A percentile compares a stretch with the other conserved stretches of the same genome.
These are phyloP conservation scores for Pulveroboletus sp. DNA, from an alignment of 768 basidiomycete genomes.

Conservation along the genomic window DNA sequence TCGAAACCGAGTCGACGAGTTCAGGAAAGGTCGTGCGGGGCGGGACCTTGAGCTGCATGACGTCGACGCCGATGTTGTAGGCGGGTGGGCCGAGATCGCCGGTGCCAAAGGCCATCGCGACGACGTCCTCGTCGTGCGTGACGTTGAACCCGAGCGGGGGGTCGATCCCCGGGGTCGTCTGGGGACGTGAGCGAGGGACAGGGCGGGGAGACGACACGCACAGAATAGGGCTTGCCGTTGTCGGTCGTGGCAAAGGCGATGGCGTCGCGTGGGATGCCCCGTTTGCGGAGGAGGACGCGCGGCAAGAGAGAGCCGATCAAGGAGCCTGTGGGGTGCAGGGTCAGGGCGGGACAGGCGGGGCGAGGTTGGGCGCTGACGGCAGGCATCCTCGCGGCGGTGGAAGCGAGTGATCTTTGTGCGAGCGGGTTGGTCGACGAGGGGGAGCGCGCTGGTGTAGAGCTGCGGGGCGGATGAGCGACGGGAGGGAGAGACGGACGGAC, in stretches of 20 bases:
- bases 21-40: slow-evolving; percentile 50
- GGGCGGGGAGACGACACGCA: slow-evolving; percentile 30
- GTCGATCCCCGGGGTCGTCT: slow-evolving; percentile 44
- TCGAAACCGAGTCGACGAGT: slow-evolving; percentile 61
- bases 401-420: slow-evolving; percentile 58
- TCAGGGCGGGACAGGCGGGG: neutral
- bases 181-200: slow-evolving; percentile 5
- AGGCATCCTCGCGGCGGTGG: slow-evolving; percentile 69
- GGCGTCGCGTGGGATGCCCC: slow-evolving; percentile 43
- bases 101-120: slow-evolving; percentile 58
- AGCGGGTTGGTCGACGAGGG: slow-evolving; percentile 54
- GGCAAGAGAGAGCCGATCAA: slow-evolving; percentile 75
- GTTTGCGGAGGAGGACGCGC: slow-evolving; percentile 56
- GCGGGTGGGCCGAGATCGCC: slow-evolving; percentile 53
- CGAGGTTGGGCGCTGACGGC: slow-evolving; percentile 41
- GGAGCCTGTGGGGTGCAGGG: slow-evolving; percentile 47
- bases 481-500: neutral
- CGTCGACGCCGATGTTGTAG: slow-evolving; percentile 64
- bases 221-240: slow-evolving; percentile 75
- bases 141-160: slow-evolving; percentile 76
- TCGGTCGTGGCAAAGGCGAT: slow-evolving; percentile 56
- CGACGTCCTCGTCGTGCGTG: slow-evolving; percentile 71
- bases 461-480: slow-evolving; percentile 25
- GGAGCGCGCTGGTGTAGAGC: slow-evolving; percentile 62
- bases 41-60: slow-evolving; percentile 74